These are phyloP conservation scores for Calocybe gambosa DNA, from an alignment of 1,284 basidiomycete species.

Conservation along the genomic window DNA sequence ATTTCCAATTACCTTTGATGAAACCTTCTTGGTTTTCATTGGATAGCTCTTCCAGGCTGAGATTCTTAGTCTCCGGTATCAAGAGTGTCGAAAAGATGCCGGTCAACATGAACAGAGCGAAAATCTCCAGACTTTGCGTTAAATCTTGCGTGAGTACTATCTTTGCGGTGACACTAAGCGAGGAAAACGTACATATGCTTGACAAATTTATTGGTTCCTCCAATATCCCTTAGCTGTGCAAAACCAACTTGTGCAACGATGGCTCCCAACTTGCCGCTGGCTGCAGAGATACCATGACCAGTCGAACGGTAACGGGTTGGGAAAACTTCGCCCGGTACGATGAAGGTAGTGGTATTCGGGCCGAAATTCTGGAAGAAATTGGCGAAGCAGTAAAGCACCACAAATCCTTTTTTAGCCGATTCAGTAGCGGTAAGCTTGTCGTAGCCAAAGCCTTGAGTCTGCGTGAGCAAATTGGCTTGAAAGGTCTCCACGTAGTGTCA, in stretches of 20 bases:
- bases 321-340: conserved; percentile 83
- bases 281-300: conserved; percentile 81
- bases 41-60: conserved; percentile 65
- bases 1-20: conserved; percentile 28
- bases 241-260: conserved; percentile 81
- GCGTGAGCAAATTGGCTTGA: not conserved
- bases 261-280: conserved; percentile 78
- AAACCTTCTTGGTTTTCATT: conserved; percentile 66
- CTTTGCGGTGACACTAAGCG: not conserved
- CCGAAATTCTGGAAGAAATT: conserved; percentile 78
- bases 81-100: conserved; percentile 74
- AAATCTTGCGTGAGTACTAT: conserved; percentile 1
- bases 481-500: not conserved
- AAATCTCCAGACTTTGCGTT: conserved; percentile 51
- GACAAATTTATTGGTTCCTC: conserved; percentile 54
- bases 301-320: conserved; percentile 84
- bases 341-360: conserved; percentile 78
- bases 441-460: conserved; percentile 60
- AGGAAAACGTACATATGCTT: conserved; percentile 49
- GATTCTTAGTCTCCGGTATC: conserved; percentile 69
- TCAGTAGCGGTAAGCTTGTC: conserved; percentile 54
- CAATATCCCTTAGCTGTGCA: conserved; percentile 62
- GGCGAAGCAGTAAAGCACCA: conserved; percentile 72
- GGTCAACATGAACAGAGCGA: conserved; percentile 77
- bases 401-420: conserved; percentile 56